Evolutionary conservation across 306 rosid genomes (phyloP), one percentile per base, ranked within the genome.

Genomic region (Castanea sativa): DNA sequence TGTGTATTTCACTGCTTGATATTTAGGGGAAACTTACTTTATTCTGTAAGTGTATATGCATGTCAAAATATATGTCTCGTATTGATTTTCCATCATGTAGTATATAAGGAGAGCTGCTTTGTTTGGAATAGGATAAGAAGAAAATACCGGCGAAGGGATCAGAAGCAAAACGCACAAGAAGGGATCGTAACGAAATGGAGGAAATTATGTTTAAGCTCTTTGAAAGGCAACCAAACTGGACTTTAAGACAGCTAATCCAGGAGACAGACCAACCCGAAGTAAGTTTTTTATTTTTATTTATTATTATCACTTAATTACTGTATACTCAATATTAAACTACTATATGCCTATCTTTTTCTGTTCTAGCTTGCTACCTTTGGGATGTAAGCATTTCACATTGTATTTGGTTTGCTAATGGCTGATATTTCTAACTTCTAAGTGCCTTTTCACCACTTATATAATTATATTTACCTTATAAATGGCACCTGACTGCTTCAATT

Each of bases 231-330:
- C 68, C 97, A 53, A 89, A 89, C 76, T 91, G 97, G 94, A 92
- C 97, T 38, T 81, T 89, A 77, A 91, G 87, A 84, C 89, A 88
- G 57, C 91, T 94, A 84, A 84, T 92, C 79, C 91, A 91, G 83
- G 93, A 91, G 86, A 94, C 97, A 0, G 92, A 94, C 84, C 98
- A 92, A 84, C 98, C 98, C 71, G 98, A 94, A 86, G 98, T 94
- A 92, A 69, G 92, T 76, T 58, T 55, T 79, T 64, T 64, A 41
- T 41, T 41, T 38, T 41, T 41, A 41, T 76, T 55, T 55, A 79
- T 30, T 64, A 10, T 59, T 23, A 49, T 10, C 16, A 12, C 32
- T 59, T 25, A 59, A 59, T 23, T 25, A 59, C 33, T 59, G 33
- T 27, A 23, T 64, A 30, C 70, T 64, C 33, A 49, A 49, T 49